A percentile compares a stretch with the other conserved stretches of the same genome.
These are phyloP conservation scores for Geotrichum citri-aurantii DNA, from an alignment of 1,139 yeast species.

Conservation along the genomic window DNA sequence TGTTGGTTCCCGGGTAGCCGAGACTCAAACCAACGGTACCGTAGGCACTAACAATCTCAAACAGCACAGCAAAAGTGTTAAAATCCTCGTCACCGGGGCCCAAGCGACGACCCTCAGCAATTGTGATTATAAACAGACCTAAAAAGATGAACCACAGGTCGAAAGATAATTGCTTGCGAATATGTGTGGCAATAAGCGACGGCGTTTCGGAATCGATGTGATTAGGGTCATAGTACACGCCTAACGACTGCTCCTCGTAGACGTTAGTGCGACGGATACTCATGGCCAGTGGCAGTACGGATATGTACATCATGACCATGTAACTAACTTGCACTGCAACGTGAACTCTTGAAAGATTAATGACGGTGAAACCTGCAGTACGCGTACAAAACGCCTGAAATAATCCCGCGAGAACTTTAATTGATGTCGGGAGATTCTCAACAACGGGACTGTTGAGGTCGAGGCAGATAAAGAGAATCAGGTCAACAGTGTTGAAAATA, in stretches of 20 bases:
- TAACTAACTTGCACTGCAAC: conserved; percentile 93
- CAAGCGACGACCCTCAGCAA: conserved; percentile 70
- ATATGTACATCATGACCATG: conserved; percentile 95
- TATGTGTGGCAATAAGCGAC: conserved; percentile 77
- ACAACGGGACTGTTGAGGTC: conserved; percentile 51
- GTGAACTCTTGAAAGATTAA: conserved; percentile 63
- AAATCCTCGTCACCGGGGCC: conserved; percentile 46
- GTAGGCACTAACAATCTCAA: conserved; percentile 90
- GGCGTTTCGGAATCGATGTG: conserved; percentile 28
- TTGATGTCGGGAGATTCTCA: conserved; percentile 54
- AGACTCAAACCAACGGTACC: conserved; percentile 91
- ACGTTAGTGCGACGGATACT: conserved; percentile 95
- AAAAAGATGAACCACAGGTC: conserved; percentile 92
- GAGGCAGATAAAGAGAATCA: conserved; percentile 69
- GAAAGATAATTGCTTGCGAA: conserved; percentile 84
- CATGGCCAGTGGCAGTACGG: conserved; percentile 92
- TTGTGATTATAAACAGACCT: conserved; percentile 79
- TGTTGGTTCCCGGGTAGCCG: conserved; percentile 63
- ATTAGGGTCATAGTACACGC: conserved; percentile 56
- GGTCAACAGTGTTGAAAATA: conserved; percentile 66
- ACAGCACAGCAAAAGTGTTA: conserved; percentile 64
- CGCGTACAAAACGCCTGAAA: conserved; percentile 90
- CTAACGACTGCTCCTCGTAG: conserved; percentile 92
- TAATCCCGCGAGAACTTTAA: conserved; percentile 69
- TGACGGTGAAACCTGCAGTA: conserved; percentile 83